phyloP scores from a whole-genome alignment of 2,329 filamentous ascomycete genomes.

The Stagonosporopsis chrysanthemi region DNA sequence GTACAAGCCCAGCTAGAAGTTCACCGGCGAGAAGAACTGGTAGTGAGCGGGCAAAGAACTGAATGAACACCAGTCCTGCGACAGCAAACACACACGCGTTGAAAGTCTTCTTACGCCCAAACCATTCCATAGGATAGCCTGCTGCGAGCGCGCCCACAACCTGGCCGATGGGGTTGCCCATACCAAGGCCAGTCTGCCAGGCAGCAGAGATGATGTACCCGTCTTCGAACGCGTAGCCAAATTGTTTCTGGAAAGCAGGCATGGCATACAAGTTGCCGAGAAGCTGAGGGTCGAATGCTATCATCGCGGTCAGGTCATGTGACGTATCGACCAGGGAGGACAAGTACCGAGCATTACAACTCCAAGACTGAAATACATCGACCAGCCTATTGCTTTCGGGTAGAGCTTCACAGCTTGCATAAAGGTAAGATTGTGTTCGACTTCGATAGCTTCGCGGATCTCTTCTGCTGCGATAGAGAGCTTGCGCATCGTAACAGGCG shows the following conservation, averaged over 20 bases:
- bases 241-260: slow-evolving; percentile 63
- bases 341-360: slow-evolving; percentile 63
- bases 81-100: slow-evolving; percentile 22
- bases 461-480: slow-evolving; percentile 29
- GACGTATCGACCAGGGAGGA: not conserved
- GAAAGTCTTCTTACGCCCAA: slow-evolving; percentile 35
- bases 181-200: slow-evolving; percentile 52
- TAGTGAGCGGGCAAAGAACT: slow-evolving; percentile 63
- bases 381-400: slow-evolving; percentile 61
- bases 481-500: slow-evolving; percentile 12
- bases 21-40: slow-evolving; percentile 24
- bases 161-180: slow-evolving; percentile 65
- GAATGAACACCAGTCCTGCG: slow-evolving; percentile 63
- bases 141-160: slow-evolving; percentile 61
- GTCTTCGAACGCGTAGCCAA: slow-evolving; percentile 54
- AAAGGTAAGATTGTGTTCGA: slow-evolving; percentile 48
- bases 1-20: slow-evolving; percentile 22
- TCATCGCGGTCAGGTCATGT: slow-evolving; percentile 1
- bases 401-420: slow-evolving; percentile 53
- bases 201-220: slow-evolving; percentile 47
- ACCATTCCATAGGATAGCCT: slow-evolving; percentile 45
- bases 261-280: slow-evolving; percentile 68
- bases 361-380: slow-evolving; percentile 65
- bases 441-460: slow-evolving; percentile 44
- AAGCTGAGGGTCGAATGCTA: slow-evolving; percentile 69